Percentiles rank a stretch among this genome's conserved stretches.
Conservation (phyloP, 331 rosid genomes). For the Spiraea crenata region DNA sequence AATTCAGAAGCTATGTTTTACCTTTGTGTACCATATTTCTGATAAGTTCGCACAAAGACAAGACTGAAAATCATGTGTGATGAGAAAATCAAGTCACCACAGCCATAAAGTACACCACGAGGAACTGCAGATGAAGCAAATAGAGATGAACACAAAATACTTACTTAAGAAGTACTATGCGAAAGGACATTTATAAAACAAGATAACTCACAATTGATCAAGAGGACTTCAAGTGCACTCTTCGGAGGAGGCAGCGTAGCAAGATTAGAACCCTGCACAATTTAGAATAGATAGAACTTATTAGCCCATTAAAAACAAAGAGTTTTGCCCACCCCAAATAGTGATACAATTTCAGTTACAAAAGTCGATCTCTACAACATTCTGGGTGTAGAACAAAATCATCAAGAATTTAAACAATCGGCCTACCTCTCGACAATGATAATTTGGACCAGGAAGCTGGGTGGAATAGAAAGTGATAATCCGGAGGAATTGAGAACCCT, state of each 20-base stretch:
- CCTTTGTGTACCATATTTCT: constrained; percentile 83
- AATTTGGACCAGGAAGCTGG: constrained; percentile 99
- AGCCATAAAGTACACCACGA: constrained; percentile 77
- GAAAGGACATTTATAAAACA: constrained; percentile 20
- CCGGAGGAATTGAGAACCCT: constrained; percentile 86
- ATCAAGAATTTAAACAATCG: constrained; percentile 10
- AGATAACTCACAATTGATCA: constrained; percentile 65
- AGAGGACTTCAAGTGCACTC: constrained; percentile 56
- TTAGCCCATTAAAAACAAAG: neutral
- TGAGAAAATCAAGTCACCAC: constrained; percentile 96
- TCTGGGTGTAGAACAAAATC: neutral
- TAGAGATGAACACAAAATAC: constrained; percentile 22
- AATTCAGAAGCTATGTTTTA: constrained; percentile 15
- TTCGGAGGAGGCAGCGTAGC: constrained; percentile 82
- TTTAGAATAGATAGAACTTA: constrained; percentile 2
- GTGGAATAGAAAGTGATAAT: constrained; percentile 86
- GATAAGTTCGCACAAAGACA: constrained; percentile 78
- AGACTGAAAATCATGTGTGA: constrained; percentile 97
- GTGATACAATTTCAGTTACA: neutral
- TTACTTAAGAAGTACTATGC: constrained; percentile 7
- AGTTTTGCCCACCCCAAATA: neutral
- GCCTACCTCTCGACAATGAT: constrained; percentile 91
- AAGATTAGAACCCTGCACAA: constrained; percentile 76
- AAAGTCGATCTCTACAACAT: neutral
- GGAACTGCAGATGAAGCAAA: constrained; percentile 69